Evolutionary conservation across 768 basidiomycete genomes (phyloP).

Genomic region (Russula vinacea): DNA sequence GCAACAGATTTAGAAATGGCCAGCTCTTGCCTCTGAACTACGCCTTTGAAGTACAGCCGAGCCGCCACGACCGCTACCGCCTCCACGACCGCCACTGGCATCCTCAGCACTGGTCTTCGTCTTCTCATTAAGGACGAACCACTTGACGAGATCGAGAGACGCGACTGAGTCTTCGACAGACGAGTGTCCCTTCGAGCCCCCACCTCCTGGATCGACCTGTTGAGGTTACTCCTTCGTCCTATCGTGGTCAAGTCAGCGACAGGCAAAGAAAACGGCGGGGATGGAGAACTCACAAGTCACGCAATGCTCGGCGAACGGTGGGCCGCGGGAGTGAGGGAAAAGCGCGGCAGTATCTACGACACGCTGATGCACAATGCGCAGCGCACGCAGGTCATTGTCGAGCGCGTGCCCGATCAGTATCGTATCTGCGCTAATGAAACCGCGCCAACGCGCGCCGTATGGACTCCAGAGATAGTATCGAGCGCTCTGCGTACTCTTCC

Average conservation of each 20-base stretch:
- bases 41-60: not conserved
- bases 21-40: not conserved
- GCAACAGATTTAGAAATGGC: not conserved
- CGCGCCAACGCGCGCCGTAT: conserved; percentile 66
- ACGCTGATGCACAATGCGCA: conserved; percentile 80
- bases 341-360: conserved; percentile 86
- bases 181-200: conserved; percentile 74
- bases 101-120: conserved; percentile 34
- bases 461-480: conserved; percentile 61
- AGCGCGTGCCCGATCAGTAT: conserved; percentile 88
- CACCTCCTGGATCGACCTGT: conserved; percentile 78
- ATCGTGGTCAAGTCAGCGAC: not conserved
- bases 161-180: conserved; percentile 87
- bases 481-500: conserved; percentile 51
- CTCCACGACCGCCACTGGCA: not conserved
- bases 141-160: conserved; percentile 83
- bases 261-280: not conserved
- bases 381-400: conserved; percentile 90
- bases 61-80: not conserved
- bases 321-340: conserved; percentile 81
- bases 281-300: conserved; percentile 60
- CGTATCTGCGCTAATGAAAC: conserved; percentile 73
- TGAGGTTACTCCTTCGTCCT: conserved; percentile 83
- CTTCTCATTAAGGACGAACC: conserved; percentile 66
- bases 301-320: conserved; percentile 72